These are phyloP conservation scores for Trypanosoma scelopori DNA, from an alignment of 208 protist species.

Conservation along the genomic window DNA sequence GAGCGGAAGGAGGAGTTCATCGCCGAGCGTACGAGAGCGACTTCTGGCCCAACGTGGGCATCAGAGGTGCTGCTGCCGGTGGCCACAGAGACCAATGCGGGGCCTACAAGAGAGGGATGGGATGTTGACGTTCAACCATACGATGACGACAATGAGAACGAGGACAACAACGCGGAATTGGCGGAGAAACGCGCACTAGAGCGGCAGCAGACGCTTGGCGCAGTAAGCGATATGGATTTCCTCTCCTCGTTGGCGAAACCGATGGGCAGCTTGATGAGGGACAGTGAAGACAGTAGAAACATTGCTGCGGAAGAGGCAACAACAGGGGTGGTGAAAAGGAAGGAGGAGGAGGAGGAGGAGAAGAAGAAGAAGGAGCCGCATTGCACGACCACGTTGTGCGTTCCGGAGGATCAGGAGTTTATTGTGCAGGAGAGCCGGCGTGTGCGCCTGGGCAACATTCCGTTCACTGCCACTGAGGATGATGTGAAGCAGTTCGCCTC, in stretches of 20 bases:
- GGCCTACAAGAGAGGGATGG: background rate
- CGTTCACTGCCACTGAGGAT: conserved; percentile 94
- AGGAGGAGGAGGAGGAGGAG: background rate
- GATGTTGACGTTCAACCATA: conserved; percentile 9
- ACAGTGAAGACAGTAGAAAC: conserved; percentile 7
- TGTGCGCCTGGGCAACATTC: conserved; percentile 96
- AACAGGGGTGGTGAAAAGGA: background rate
- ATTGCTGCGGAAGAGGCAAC: conserved; percentile 2
- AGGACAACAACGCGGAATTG: conserved; percentile 25
- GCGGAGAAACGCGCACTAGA: conserved; percentile 31
- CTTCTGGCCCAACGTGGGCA: conserved; percentile 69
- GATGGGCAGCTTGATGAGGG: conserved; percentile 1
- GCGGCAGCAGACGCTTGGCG: conserved; percentile 64
- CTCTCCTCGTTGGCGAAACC: conserved; percentile 35
- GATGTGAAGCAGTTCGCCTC: conserved; percentile 89
- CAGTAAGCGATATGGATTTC: conserved; percentile 84
- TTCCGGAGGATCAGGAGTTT: conserved; percentile 33
- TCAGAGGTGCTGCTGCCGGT: conserved; percentile 65
- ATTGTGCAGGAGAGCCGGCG: conserved; percentile 77
- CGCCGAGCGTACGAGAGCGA: conserved; percentile 53
- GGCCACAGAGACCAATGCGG: conserved; percentile 3
- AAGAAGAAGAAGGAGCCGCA: background rate
- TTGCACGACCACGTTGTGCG: background rate
- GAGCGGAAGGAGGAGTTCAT: conserved; percentile 61
- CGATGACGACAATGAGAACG: conserved; percentile 15